These are phyloP conservation scores for Arachis monticola DNA, from an alignment of 331 rosid genomes.

Conservation along the genomic window DNA sequence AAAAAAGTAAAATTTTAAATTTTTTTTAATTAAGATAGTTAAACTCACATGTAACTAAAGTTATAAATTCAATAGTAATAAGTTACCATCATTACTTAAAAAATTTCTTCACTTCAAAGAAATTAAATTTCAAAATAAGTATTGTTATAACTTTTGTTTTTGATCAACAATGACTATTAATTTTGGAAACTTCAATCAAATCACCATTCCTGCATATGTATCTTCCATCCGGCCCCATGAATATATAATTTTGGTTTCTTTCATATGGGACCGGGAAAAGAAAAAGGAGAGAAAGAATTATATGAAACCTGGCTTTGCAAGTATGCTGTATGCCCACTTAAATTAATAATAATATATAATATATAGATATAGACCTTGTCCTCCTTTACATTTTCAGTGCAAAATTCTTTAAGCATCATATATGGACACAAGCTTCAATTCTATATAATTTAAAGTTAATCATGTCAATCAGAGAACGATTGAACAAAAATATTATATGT, in stretches of 20 bases:
- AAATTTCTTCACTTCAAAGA: too few relatives aligned
- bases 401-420: not conserved
- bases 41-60: too few relatives aligned
- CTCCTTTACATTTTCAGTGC: not conserved
- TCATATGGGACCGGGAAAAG: not conserved
- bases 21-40: too few relatives aligned
- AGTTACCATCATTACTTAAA: too few relatives aligned
- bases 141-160: too few relatives aligned
- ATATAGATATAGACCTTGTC: not conserved
- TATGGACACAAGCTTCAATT: not conserved
- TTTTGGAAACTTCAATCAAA: too few relatives aligned
- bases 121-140: too few relatives aligned
- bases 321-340: not conserved
- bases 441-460: not conserved
- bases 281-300: not conserved
- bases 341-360: not conserved
- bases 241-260: slow-evolving; percentile 15
- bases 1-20: too few relatives aligned
- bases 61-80: too few relatives aligned
- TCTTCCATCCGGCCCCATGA: not conserved
- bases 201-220: too few relatives aligned
- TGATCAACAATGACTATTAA: too few relatives aligned
- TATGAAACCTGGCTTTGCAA: not conserved
- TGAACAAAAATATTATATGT: not conserved
- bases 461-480: not conserved